These are phyloP conservation scores for Saccharomyces hybrid DNA, from an alignment of 1,139 yeast species.

Conservation along the genomic window DNA sequence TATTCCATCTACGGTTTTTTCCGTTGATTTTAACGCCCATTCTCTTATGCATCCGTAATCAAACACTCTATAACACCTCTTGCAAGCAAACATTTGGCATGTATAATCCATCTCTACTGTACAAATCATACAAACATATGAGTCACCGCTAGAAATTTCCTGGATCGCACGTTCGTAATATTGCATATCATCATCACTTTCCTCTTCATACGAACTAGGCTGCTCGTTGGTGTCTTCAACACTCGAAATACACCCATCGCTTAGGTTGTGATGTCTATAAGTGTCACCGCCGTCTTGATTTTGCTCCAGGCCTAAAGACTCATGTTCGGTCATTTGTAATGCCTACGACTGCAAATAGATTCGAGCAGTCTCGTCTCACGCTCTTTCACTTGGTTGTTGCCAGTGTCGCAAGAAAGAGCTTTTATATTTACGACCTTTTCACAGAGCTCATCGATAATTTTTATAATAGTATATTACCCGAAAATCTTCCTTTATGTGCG, in stretches of 20 bases:
- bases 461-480: not conserved
- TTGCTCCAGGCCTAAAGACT: not conserved
- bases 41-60: conserved; percentile 72
- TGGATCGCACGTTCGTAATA: conserved; percentile 28
- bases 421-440: not conserved
- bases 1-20: conserved; percentile 44
- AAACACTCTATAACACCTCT: conserved; percentile 65
- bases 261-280: not conserved
- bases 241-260: not conserved
- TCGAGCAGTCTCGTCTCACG: not conserved
- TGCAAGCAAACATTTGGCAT: conserved; percentile 69
- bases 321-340: not conserved
- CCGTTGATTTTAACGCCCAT: conserved; percentile 74
- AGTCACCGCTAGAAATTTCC: conserved; percentile 48
- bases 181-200: conserved; percentile 16
- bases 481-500: not conserved
- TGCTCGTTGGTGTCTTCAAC: conserved; percentile 3
- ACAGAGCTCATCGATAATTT: not conserved
- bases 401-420: not conserved
- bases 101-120: conserved; percentile 68
- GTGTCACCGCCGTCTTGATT: not conserved
- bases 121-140: conserved; percentile 73
- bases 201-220: conserved; percentile 4
- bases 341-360: not conserved
- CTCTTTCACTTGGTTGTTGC: not conserved